Evolutionary conservation across 1,284 basidiomycete species (phyloP), one percentile per base, ranked within the genome.

Genomic region (Tilletia setariae): DNA sequence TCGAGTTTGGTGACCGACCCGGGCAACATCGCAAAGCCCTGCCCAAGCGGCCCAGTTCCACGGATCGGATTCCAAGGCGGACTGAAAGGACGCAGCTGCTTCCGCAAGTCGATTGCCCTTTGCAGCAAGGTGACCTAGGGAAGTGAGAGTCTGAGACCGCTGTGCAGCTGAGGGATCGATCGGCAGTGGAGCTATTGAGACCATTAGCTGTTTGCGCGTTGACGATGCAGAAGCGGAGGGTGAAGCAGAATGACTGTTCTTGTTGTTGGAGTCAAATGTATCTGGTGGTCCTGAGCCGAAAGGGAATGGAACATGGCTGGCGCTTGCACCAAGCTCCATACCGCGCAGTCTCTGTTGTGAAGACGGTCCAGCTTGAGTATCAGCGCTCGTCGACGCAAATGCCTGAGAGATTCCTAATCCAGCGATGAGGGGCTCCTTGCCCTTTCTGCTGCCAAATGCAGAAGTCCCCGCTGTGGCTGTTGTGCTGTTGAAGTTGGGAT

Each of bases 31-130:
- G 53, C 76, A 78, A 8, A 79, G 68, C 1, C 74, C 72, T 2
- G 76, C 62, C 73, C 77, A 79, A 7, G 79, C 77, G 16, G 72
- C 71, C 79, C 79, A 81, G 25, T 75, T 76, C 68, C 73, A 75
- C 40, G 69, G 75, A 47, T 80, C 78, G 7, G 65, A 56, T 13
- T 72, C 65, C 25, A 73, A 67, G 8, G 77, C 77, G 19, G 68
- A 63, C 23, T 47, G 28, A 65, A 76, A 75, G 61, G 59, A 44
- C 9, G 71, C 47, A 1, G 70, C 71, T 2, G 79, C 79, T 61
- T 78, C 70, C 3, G 67, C 61, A 25, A 64, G 51, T 6, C 72
- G 72, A 19, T 70, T 70, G 43, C 72, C 71, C 59, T 71, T 71
- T 23, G 73, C 72, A 16, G 73, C 70, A 42, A 74, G 67, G 67